phyloP scores from a whole-genome alignment of 345 rosid species.

The Lumnitzera littorea region DNA sequence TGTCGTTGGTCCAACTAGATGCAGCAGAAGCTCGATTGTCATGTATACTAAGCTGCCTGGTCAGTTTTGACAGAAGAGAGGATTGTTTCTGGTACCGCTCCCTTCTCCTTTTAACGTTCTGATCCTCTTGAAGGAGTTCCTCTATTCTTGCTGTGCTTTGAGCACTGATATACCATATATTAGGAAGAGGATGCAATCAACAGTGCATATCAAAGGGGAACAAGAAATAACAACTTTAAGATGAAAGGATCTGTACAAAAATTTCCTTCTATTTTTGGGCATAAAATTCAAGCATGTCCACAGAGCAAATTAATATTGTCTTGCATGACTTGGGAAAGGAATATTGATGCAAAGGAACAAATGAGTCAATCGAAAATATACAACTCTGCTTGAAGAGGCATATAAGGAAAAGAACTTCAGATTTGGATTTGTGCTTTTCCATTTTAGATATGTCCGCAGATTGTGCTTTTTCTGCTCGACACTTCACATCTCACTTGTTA shows the following conservation, averaged over 20 bases:
- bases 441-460: no score
- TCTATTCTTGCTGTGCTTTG: slow-evolving; percentile 73
- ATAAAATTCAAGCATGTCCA: no score
- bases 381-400: no score
- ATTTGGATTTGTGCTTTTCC: no score
- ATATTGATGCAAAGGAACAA: no score
- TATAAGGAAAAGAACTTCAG: no score
- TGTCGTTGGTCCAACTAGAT: slow-evolving; percentile 56
- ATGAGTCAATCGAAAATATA: no score
- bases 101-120: slow-evolving; percentile 68
- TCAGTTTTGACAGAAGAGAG: slow-evolving; percentile 69
- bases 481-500: no score
- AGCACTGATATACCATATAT: slow-evolving; percentile 35
- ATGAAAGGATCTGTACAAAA: neutral
- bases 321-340: no score
- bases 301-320: no score
- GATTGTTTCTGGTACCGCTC: slow-evolving; percentile 86
- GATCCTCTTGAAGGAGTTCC: slow-evolving; percentile 87
- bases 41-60: slow-evolving; percentile 77
- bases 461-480: no score
- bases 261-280: no score
- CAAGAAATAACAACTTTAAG: neutral
- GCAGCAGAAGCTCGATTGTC: slow-evolving; percentile 92
- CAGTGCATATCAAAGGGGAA: neutral
- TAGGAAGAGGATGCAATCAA: neutral